A percentile compares a stretch with the other conserved stretches of the same genome.
phyloP scores from a whole-genome alignment of 331 rosid genomes.

The Malus hybrid region DNA sequence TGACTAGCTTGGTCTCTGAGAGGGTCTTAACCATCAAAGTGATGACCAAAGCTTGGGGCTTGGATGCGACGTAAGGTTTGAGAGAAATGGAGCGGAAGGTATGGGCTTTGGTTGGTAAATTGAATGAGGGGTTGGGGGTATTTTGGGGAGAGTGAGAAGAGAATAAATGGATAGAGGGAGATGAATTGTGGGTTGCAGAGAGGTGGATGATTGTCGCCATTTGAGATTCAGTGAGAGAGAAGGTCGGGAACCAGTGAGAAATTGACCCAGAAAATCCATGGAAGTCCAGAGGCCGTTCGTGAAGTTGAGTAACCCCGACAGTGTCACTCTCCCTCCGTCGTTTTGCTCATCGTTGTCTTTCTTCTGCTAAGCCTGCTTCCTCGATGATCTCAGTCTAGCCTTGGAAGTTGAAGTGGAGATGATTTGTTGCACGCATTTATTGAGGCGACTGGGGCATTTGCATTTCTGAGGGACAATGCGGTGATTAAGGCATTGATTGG shows the following conservation, averaged over 20 bases:
- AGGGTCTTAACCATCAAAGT: conserved; percentile 51
- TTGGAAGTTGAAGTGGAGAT: not conserved
- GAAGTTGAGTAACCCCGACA: conserved; percentile 76
- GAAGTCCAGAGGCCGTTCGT: conserved; percentile 76
- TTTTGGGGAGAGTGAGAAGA: conserved; percentile 23
- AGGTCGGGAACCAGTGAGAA: not conserved
- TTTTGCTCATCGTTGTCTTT: conserved; percentile 17
- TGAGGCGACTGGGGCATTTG: no score
- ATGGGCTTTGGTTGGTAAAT: conserved; percentile 26
- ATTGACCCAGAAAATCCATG: no score
- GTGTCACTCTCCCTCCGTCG: conserved; percentile 46
- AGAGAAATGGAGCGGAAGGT: conserved; percentile 35
- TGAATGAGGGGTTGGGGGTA: conserved; percentile 28
- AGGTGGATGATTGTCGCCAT: conserved; percentile 61
- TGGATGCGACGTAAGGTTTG: conserved; percentile 33
- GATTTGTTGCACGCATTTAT: not conserved
- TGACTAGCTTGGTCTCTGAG: conserved; percentile 40
- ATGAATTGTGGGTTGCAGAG: conserved; percentile 30
- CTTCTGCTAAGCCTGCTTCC: not conserved
- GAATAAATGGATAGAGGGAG: conserved; percentile 23
- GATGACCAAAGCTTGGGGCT: conserved; percentile 34
- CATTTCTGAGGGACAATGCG: no score
- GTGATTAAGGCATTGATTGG: no score
- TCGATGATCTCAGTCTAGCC: no score
- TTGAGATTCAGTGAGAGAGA: not conserved